Evolutionary conservation across 441 rosid genomes (phyloP).

Genomic region (Breynia disticha): DNA sequence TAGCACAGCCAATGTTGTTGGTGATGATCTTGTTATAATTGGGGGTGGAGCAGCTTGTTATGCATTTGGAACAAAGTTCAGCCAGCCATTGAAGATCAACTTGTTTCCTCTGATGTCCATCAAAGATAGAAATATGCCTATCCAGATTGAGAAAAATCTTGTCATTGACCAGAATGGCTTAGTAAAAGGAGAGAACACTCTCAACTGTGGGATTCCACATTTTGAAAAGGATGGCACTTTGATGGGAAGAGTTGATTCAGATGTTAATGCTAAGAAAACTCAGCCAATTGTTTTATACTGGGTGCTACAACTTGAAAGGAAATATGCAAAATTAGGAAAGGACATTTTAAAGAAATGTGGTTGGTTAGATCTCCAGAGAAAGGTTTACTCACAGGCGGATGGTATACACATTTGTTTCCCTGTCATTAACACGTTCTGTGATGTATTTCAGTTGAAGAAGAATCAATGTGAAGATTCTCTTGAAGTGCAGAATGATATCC

Average conservation of each 20-base stretch:
- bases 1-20: conserved; percentile 53
- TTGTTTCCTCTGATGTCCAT: conserved; percentile 38
- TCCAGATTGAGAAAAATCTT: conserved; percentile 14
- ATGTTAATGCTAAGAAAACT: conserved; percentile 18
- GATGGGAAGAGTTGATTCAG: conserved; percentile 17
- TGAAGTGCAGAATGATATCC: conserved; percentile 23
- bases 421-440: conserved; percentile 52
- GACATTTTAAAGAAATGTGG: conserved; percentile 76
- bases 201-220: conserved; percentile 17
- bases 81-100: conserved; percentile 63
- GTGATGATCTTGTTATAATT: conserved; percentile 62
- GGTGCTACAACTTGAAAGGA: conserved; percentile 54
- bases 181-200: conserved; percentile 18
- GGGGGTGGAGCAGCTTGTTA: conserved; percentile 98
- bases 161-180: conserved; percentile 17
- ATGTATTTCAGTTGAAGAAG: conserved; percentile 31
- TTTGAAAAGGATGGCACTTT: conserved; percentile 17
- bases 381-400: conserved; percentile 41
- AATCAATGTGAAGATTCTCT: conserved; percentile 17
- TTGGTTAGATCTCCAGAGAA: conserved; percentile 84
- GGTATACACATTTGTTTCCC: conserved; percentile 70
- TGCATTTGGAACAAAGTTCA: conserved; percentile 94
- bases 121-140: conserved; percentile 16
- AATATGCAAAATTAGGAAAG: conserved; percentile 64
- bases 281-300: conserved; percentile 23